Evolutionary conservation across 331 rosid genomes (phyloP).

Genomic region (Acacia concinna): DNA sequence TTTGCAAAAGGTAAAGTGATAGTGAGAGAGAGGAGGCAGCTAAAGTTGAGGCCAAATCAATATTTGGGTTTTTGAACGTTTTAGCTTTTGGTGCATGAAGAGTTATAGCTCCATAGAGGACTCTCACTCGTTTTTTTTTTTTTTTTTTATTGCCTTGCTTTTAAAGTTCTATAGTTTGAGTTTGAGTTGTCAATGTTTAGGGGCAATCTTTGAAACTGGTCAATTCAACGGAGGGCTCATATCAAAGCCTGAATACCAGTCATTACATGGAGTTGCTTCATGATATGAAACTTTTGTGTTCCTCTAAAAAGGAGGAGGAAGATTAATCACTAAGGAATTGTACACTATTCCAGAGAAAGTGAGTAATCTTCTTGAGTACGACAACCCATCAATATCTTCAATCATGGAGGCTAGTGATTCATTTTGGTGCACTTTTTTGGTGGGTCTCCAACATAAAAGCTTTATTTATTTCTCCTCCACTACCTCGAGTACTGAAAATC

Average conservation of each 20-base stretch:
- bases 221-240: slow-evolving; percentile 26
- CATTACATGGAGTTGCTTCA: background rate
- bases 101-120: background rate
- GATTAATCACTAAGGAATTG: slow-evolving; percentile 51
- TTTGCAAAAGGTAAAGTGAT: slow-evolving; percentile 40
- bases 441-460: too few relatives aligned
- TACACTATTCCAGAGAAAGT: slow-evolving; percentile 13
- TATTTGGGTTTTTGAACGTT: slow-evolving; percentile 38
- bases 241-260: background rate
- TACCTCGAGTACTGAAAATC: too few relatives aligned
- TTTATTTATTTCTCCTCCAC: too few relatives aligned
- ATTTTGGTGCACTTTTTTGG: background rate
- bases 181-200: slow-evolving; percentile 9
- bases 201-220: background rate
- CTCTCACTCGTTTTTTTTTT: too few relatives aligned
- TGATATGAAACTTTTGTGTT: slow-evolving; percentile 3
- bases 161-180: slow-evolving; percentile 25
- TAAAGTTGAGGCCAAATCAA: slow-evolving; percentile 40
- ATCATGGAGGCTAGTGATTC: slow-evolving; percentile 20
- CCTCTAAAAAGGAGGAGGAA: slow-evolving; percentile 24
- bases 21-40: slow-evolving; percentile 25
- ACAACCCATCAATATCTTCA: background rate
- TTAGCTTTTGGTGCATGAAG: slow-evolving; percentile 36
- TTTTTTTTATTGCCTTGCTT: slow-evolving; percentile 31
- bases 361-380: background rate